These are phyloP conservation scores for Globisporangium acanthophoron DNA, from an alignment of 352 stramenopile species.

Conservation along the genomic window DNA sequence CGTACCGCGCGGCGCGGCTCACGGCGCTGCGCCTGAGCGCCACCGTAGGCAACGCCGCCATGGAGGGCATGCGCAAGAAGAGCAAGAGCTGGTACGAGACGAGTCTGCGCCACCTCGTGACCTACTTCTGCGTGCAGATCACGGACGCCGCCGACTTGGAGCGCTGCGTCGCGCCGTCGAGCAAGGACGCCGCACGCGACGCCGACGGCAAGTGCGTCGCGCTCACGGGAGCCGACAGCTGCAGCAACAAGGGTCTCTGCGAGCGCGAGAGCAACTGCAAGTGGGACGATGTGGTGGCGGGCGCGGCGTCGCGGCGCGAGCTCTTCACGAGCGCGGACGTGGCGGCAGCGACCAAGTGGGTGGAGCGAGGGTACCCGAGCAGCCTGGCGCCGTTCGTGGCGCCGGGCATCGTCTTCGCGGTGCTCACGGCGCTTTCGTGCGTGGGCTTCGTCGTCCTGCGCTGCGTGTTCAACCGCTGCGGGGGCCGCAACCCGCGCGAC, in stretches of 20 bases:
- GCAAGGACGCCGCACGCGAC: slow-evolving; percentile 40
- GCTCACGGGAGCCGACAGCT: slow-evolving; percentile 43
- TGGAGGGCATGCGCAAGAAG: slow-evolving; percentile 72
- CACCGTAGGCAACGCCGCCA: slow-evolving; percentile 49
- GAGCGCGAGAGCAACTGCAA: slow-evolving; percentile 79
- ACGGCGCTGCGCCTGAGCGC: slow-evolving; percentile 65
- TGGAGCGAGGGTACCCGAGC: slow-evolving; percentile 58
- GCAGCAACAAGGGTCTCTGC: slow-evolving; percentile 50
- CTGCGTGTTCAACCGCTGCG: slow-evolving; percentile 79
- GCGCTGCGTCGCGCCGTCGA: slow-evolving; percentile 52
- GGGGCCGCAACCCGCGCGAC: slow-evolving; percentile 62
- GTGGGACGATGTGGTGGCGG: slow-evolving; percentile 56
- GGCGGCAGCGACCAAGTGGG: slow-evolving; percentile 52
- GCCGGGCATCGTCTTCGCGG: slow-evolving; percentile 66
- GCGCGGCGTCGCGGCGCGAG: slow-evolving; percentile 31
- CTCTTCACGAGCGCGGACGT: slow-evolving; percentile 57
- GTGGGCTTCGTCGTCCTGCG: slow-evolving; percentile 63
- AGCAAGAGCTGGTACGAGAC: slow-evolving; percentile 55
- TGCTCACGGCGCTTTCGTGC: slow-evolving; percentile 48
- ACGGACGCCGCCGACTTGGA: slow-evolving; percentile 33
- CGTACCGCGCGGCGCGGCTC: slow-evolving; percentile 62
- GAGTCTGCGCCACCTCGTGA: slow-evolving; percentile 61
- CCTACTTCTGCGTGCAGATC: slow-evolving; percentile 65
- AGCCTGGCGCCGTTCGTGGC: slow-evolving; percentile 63
- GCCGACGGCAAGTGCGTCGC: slow-evolving; percentile 47